A percentile compares a stretch with the other conserved stretches of the same genome.
These are phyloP conservation scores for Diversispora epigaea DNA, from an alignment of 192 early-diverging fungal genomes.

Conservation along the genomic window DNA sequence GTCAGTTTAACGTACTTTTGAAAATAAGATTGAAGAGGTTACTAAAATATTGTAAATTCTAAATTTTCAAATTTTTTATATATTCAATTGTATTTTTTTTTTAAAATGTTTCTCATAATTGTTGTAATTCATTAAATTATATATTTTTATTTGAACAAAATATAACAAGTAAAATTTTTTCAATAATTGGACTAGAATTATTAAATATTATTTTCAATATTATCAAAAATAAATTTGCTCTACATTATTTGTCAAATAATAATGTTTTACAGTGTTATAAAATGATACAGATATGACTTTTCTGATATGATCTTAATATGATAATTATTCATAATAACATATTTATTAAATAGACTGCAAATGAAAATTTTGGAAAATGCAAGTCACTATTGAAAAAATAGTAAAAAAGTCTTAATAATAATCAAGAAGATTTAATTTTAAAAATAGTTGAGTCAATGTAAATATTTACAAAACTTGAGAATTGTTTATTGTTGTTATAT, in stretches of 20 bases:
- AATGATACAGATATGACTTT: neutral
- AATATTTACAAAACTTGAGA: neutral
- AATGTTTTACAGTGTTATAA: neutral
- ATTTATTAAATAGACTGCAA: neutral
- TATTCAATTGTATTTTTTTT: slow-evolving; percentile 6
- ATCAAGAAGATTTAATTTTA: slow-evolving; percentile 1
- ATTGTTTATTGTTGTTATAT: neutral
- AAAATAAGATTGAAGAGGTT: slow-evolving; percentile 18
- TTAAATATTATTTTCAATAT: neutral
- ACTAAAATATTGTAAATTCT: slow-evolving; percentile 28
- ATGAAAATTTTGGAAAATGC: neutral
- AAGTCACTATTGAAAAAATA: neutral
- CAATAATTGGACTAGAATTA: neutral
- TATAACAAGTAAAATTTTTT: neutral
- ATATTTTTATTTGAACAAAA: neutral
- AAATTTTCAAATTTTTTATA: slow-evolving; percentile 23
- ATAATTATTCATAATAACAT: neutral
- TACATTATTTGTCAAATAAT: neutral
- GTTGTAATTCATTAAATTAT: neutral
- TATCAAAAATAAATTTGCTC: neutral
- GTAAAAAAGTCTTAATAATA: neutral
- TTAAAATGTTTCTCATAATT: neutral
- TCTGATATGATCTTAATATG: neutral
- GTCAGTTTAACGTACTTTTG: slow-evolving; percentile 12
- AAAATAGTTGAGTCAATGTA: neutral